Base-by-base conservation (phyloP, 768 basidiomycete genomes). In the Naematelia encephala region DNA sequence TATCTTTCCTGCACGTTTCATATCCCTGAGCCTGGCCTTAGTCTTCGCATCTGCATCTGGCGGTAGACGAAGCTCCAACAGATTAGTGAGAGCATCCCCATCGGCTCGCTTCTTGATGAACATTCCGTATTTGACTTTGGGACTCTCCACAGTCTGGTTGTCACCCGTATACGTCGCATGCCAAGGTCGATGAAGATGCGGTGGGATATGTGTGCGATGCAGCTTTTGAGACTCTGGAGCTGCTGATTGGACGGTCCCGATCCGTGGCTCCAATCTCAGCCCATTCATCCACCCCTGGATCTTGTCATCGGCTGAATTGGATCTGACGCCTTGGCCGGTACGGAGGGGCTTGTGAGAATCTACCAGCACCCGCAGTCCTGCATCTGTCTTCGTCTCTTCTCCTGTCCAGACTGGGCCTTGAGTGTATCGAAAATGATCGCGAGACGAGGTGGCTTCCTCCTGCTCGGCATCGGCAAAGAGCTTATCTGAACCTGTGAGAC, bases 321-420 rank as follows among this genome's bases (percentile, higher is more conserved):
- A 54, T 64, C 50, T 71, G 45, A 84, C 68, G 30, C 65, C 67
- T 2, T 46, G 55, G 0, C 62, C 60, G 69, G 78, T 82, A n/a
- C 88, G 82, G 34, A 90, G 76, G 1, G 90, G 89, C 75, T 88
- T 90, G 79, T 91, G 86, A 11, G 62, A 65, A 79, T 91, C 90
- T 29, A 90, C 82, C 4, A 91, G 81, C 88, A 93, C 91, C 21
- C 89, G 83, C 16, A 90, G 79, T 0, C 91, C 85, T 0, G 85
- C 82, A 77, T 88, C 85, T 54, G 84, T 79, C 1, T 84, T 80
- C 5, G 81, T 80, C 74, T 91, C 90, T 11, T 91, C 87, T 0
- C 88, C 88, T 1, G 82, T 83, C 90, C 88, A 90, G 70, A 89
- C 86, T 57, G 82, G 80, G 29, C 86, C 79, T 64, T 83, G 80